phyloP scores from a whole-genome alignment of 768 basidiomycete genomes.

The Leucosporidium yakuticum region DNA sequence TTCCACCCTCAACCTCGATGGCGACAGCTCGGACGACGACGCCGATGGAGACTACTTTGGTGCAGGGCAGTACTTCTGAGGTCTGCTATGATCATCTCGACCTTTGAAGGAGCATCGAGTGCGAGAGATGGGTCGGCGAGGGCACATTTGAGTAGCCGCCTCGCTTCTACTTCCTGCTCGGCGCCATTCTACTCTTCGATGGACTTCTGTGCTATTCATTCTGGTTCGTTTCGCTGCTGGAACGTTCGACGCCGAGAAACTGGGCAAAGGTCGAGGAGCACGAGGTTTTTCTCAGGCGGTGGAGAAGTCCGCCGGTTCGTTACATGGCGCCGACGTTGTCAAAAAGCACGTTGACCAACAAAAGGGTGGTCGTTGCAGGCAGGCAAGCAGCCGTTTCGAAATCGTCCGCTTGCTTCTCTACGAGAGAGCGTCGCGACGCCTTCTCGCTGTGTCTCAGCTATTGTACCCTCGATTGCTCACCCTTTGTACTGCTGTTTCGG shows the following conservation, averaged over 20 bases:
- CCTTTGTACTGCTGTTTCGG: no score
- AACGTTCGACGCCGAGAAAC: not conserved
- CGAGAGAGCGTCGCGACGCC: no score
- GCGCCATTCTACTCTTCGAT: not conserved
- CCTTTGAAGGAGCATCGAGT: not conserved
- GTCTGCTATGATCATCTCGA: not conserved
- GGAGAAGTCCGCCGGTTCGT: no score
- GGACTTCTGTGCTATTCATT: not conserved
- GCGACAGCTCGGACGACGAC: slow-evolving; percentile 22
- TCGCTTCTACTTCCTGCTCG: not conserved
- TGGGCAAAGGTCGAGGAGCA: no score
- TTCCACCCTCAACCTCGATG: not conserved
- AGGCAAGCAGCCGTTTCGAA: no score
- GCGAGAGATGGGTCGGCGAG: not conserved
- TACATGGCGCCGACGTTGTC: no score
- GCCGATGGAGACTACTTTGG: slow-evolving; percentile 17
- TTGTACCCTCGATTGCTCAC: no score
- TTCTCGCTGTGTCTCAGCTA: no score
- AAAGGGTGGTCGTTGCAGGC: no score
- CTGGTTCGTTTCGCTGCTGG: not conserved
- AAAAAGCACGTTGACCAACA: no score
- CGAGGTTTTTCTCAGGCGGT: no score
- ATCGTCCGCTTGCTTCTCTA: no score
- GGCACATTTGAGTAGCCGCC: not conserved
- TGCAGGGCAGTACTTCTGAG: slow-evolving; percentile 24